Conservation (phyloP, 2,329 filamentous ascomycete genomes). For the Amauroascus niger region DNA sequence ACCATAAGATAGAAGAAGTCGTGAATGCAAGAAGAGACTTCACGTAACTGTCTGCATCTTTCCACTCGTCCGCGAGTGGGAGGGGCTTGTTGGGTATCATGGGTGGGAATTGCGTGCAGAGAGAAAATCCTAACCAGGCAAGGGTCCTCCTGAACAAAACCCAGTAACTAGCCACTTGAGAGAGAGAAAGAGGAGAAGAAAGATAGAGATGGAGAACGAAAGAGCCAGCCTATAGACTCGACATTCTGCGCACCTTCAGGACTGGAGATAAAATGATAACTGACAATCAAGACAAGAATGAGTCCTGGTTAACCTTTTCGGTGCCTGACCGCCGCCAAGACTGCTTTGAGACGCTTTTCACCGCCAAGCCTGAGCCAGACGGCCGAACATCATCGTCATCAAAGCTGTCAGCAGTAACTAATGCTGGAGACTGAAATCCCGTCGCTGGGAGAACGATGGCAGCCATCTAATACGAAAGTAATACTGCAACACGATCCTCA, state of each 20-base stretch:
- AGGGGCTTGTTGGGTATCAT: slow-evolving; percentile 48
- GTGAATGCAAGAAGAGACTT: slow-evolving; percentile 67
- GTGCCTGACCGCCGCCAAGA: slow-evolving; percentile 4
- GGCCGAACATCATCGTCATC: neutral
- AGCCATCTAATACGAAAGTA: neutral
- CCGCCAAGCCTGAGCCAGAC: slow-evolving; percentile 1
- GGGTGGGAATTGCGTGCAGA: neutral
- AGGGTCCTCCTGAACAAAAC: neutral
- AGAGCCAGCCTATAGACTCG: too few relatives aligned
- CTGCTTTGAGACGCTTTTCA: slow-evolving; percentile 14
- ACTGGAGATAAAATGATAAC: too few relatives aligned
- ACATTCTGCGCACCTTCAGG: too few relatives aligned
- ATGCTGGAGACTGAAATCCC: neutral
- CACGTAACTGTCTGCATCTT: slow-evolving; percentile 65
- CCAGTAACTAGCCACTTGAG: neutral
- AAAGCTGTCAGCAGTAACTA: slow-evolving; percentile 6
- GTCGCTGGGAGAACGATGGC: neutral
- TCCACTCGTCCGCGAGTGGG: slow-evolving; percentile 62
- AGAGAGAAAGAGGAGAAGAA: neutral
- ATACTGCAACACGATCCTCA: too few relatives aligned
- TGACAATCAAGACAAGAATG: neutral
- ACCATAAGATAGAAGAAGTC: slow-evolving; percentile 63
- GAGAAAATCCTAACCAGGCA: neutral
- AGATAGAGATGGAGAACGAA: too few relatives aligned
- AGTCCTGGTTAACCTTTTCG: neutral